Conservation (phyloP, 169 alveolate genomes). For the Plasmodium blacklocki region DNA sequence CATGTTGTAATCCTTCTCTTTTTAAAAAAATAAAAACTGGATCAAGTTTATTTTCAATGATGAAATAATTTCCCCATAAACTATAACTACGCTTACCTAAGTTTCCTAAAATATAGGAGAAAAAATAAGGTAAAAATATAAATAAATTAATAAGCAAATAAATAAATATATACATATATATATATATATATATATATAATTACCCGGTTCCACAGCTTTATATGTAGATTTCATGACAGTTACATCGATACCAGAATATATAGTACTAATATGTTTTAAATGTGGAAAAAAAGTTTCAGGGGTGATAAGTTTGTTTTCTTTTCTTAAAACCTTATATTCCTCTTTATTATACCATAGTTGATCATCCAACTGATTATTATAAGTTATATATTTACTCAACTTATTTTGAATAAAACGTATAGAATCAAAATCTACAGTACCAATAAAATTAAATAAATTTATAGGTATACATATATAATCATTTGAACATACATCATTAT, state of each 20-base stretch:
- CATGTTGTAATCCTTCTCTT: slow-evolving; percentile 73
- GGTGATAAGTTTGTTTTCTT: slow-evolving; percentile 35
- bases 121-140: too few species aligned
- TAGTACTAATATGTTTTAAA: slow-evolving; percentile 46
- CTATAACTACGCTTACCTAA: slow-evolving; percentile 39
- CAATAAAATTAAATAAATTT: slow-evolving; percentile 53
- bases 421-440: slow-evolving; percentile 45
- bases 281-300: slow-evolving; percentile 55
- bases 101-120: slow-evolving; percentile 16
- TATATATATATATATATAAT: neutral
- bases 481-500: slow-evolving; percentile 57
- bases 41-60: slow-evolving; percentile 45
- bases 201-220: slow-evolving; percentile 72
- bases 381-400: slow-evolving; percentile 47
- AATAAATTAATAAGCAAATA: neutral
- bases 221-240: slow-evolving; percentile 74
- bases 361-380: slow-evolving; percentile 57
- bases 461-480: slow-evolving; percentile 73
- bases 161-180: neutral
- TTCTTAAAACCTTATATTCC: slow-evolving; percentile 34
- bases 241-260: slow-evolving; percentile 68
- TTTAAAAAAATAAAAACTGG: slow-evolving; percentile 51
- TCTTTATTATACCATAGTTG: slow-evolving; percentile 63
- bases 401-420: slow-evolving; percentile 39
- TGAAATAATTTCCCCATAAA: slow-evolving; percentile 72